These are phyloP conservation scores for Xylaria hypoxylon DNA, from an alignment of 2,329 filamentous ascomycete species.

Conservation along the genomic window DNA sequence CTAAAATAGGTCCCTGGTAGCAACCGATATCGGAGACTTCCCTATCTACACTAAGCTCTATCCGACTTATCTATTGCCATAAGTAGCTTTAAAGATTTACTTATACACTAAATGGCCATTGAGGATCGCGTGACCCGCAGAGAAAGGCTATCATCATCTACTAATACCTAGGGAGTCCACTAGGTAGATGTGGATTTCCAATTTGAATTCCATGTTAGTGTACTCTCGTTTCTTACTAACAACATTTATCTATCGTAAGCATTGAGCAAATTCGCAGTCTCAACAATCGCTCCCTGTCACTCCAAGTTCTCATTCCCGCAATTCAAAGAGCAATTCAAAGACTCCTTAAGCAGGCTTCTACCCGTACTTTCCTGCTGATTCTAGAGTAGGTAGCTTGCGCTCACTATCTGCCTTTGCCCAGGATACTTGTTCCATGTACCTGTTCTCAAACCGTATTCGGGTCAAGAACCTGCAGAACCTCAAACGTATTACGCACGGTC, in stretches of 20 bases:
- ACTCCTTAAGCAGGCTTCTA: no score
- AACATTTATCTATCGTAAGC: conserved; percentile 17
- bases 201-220: conserved; percentile 17
- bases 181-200: neutral
- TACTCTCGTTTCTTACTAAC: conserved; percentile 2
- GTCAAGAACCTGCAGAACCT: neutral
- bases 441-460: neutral
- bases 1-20: conserved; percentile 6
- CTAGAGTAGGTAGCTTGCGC: no score
- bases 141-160: neutral
- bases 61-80: no score
- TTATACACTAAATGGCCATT: conserved; percentile 4
- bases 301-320: no score
- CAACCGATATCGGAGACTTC: conserved; percentile 28
- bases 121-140: neutral
- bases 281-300: neutral
- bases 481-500: neutral
- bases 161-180: neutral
- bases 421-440: no score
- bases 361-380: no score
- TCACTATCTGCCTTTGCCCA: no score
- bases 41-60: neutral
- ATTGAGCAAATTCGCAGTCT: conserved; percentile 11
- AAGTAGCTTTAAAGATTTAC: no score
- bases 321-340: no score